Percentiles rank a stretch among this genome's conserved stretches.
Conservation (phyloP, 1,284 basidiomycete species). For the Apiotrichum brassicae region DNA sequence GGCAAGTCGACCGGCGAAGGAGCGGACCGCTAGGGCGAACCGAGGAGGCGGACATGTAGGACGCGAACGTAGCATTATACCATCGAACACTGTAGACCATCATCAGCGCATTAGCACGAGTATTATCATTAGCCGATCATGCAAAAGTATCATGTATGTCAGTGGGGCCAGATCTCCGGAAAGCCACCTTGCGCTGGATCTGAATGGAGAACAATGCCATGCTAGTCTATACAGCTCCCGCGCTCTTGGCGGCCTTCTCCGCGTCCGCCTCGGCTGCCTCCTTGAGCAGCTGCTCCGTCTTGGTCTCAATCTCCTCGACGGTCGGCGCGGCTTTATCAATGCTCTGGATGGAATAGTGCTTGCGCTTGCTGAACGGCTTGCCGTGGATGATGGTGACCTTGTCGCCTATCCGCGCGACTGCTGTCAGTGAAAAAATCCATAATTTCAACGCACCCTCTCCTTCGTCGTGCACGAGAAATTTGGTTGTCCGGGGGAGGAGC, state of each 20-base stretch:
- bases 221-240: slow-evolving; percentile 3
- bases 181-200: background rate
- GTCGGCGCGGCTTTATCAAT: slow-evolving; percentile 12
- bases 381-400: slow-evolving; percentile 37
- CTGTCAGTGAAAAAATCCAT: background rate
- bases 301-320: background rate
- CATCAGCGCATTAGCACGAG: too few species aligned
- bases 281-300: background rate
- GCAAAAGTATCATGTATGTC: too few species aligned
- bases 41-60: too few species aligned
- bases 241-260: background rate
- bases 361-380: slow-evolving; percentile 29
- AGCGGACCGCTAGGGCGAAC: too few species aligned
- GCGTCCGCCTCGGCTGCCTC: too few species aligned
- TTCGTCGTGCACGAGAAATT: slow-evolving; percentile 40
- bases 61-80: too few species aligned
- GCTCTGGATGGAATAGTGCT: slow-evolving; percentile 25
- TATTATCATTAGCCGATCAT: too few species aligned
- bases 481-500: slow-evolving; percentile 31
- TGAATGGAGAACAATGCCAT: slow-evolving; percentile 5
- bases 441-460: slow-evolving; percentile 24
- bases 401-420: slow-evolving; percentile 34
- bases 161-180: too few species aligned
- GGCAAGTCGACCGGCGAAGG: too few species aligned
- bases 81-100: too few species aligned